A percentile compares a stretch with the other conserved stretches of the same genome.
Conservation (phyloP, 2,329 filamentous ascomycete genomes). For the Xylaria arbuscula region DNA sequence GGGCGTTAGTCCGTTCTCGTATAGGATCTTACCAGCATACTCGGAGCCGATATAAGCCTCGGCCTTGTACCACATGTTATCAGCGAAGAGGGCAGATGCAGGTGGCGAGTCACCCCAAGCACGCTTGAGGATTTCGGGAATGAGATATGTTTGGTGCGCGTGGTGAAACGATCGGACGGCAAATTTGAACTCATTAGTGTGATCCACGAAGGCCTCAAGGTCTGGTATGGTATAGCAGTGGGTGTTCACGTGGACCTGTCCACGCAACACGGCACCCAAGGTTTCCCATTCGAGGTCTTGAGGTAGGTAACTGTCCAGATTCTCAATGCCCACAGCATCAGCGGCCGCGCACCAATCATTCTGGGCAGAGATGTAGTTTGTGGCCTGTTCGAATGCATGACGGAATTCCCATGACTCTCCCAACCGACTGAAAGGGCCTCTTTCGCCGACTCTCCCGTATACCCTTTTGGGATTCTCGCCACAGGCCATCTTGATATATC, state of each 20-base stretch:
- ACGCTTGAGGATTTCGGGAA: conserved; percentile 72
- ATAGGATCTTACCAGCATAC: conserved; percentile 73
- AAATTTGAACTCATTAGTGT: conserved; percentile 79
- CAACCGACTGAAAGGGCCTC: conserved; percentile 69
- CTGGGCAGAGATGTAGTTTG: conserved; percentile 66
- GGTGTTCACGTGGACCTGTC: conserved; percentile 75
- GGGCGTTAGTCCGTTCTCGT: conserved; percentile 72
- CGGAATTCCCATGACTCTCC: conserved; percentile 78
- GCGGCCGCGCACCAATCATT: conserved; percentile 75
- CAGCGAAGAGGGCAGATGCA: conserved; percentile 74
- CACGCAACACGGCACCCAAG: conserved; percentile 70
- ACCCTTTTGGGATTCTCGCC: conserved; percentile 75
- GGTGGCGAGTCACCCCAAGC: conserved; percentile 65
- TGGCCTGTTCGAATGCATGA: conserved; percentile 73
- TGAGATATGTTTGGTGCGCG: conserved; percentile 73
- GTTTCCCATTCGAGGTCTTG: conserved; percentile 73
- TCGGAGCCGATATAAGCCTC: conserved; percentile 74
- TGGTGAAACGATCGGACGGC: conserved; percentile 75
- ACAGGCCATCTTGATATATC: conserved; percentile 82
- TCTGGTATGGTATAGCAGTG: conserved; percentile 79
- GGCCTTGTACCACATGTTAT: conserved; percentile 78
- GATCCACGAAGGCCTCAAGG: conserved; percentile 74
- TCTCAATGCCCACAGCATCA: conserved; percentile 60
- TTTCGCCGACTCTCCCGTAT: conserved; percentile 66
- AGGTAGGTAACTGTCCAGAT: conserved; percentile 68